Evolutionary conservation across 208 protist genomes (phyloP).

Genomic region (Trypanosoma scelopori): DNA sequence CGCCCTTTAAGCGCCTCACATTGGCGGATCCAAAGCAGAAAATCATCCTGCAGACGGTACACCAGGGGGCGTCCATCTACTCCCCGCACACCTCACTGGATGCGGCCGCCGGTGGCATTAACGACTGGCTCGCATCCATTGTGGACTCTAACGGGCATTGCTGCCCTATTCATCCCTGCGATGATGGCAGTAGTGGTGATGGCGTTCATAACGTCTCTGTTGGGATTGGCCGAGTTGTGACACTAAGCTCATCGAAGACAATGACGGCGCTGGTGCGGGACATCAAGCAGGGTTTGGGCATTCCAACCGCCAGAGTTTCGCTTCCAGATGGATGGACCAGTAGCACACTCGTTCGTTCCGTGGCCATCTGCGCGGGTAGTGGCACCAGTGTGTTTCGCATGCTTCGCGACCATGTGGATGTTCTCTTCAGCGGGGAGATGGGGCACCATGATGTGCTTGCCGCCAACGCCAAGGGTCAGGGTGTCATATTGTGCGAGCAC

Average conservation of each 20-base stretch:
- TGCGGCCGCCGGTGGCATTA: conserved; percentile 78
- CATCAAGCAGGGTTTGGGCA: conserved; percentile 59
- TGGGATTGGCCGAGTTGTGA: conserved; percentile 69
- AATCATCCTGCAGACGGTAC: conserved; percentile 64
- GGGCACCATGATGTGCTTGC: conserved; percentile 93
- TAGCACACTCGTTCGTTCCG: conserved; percentile 40
- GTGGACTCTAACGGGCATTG: conserved; percentile 27
- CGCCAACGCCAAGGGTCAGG: conserved; percentile 66
- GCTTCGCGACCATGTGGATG: conserved; percentile 52
- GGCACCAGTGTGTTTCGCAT: conserved; percentile 70
- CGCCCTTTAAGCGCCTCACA: conserved; percentile 78
- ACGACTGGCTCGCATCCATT: conserved; percentile 90
- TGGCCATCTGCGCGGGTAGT: conserved; percentile 90
- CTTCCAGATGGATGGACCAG: conserved; percentile 49
- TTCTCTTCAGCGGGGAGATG: conserved; percentile 91
- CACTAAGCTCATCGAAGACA: conserved; percentile 36
- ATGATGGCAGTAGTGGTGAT: conserved; percentile 21
- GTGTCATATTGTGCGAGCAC: conserved; percentile 91
- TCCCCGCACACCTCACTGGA: conserved; percentile 93
- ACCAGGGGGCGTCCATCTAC: conserved; percentile 87
- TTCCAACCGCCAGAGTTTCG: conserved; percentile 70
- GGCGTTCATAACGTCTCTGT: background rate
- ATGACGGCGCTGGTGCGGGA: conserved; percentile 49
- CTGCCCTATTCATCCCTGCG: conserved; percentile 50
- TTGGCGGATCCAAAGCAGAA: conserved; percentile 67